Conservation (phyloP, 2,329 filamentous ascomycete species). For the Phaeosphaeriaceae sp. region DNA sequence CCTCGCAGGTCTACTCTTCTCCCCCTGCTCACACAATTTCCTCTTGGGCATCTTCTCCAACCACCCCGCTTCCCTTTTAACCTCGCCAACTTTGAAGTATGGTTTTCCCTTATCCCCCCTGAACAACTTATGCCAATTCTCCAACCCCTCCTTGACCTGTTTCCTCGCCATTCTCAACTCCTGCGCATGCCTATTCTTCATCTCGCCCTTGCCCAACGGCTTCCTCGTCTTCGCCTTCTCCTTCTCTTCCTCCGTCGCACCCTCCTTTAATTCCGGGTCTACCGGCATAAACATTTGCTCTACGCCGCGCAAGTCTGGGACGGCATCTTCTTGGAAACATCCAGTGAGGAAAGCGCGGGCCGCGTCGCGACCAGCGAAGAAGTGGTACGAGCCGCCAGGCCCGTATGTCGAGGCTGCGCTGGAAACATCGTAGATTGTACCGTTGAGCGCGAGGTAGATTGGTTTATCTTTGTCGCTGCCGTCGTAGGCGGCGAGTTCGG, state of each 20-base stretch:
- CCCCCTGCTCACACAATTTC: constrained; percentile 73
- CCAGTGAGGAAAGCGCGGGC: constrained; percentile 89
- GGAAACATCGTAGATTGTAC: constrained; percentile 85
- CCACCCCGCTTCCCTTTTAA: constrained; percentile 68
- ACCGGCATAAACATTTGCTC: constrained; percentile 82
- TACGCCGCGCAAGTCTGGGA: constrained; percentile 81
- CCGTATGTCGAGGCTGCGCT: constrained; percentile 60
- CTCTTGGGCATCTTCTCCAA: constrained; percentile 64
- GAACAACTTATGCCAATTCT: constrained; percentile 87
- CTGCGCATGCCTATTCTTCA: constrained; percentile 62
- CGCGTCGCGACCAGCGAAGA: constrained; percentile 87
- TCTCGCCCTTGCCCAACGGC: constrained; percentile 36
- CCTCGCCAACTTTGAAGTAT: constrained; percentile 80
- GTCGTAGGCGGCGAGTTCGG: constrained; percentile 76
- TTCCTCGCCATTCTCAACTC: constrained; percentile 70
- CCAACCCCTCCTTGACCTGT: constrained; percentile 70
- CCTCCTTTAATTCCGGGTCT: constrained; percentile 58
- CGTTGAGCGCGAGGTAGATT: constrained; percentile 89
- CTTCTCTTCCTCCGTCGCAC: constrained; percentile 27
- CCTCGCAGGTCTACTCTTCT: constrained; percentile 67
- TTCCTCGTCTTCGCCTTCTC: constrained; percentile 33
- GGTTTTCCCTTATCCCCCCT: constrained; percentile 70
- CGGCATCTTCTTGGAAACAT: constrained; percentile 87
- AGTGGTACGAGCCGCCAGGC: constrained; percentile 82
- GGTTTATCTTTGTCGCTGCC: constrained; percentile 77